These are phyloP conservation scores for Penicillium sp. DNA, from an alignment of 2,329 filamentous ascomycete species.

Conservation along the genomic window DNA sequence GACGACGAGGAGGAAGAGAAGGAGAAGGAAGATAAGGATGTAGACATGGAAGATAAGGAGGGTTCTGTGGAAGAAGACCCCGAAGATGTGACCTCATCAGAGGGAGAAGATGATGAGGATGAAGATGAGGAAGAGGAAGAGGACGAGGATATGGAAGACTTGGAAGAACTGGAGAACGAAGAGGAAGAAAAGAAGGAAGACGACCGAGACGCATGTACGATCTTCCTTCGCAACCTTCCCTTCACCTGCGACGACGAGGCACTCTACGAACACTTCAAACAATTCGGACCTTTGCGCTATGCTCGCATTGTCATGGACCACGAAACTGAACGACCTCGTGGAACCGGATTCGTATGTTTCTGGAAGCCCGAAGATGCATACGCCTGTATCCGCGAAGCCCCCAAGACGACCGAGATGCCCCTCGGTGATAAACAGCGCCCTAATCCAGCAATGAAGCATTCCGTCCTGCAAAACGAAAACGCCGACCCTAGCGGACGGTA, in stretches of 20 bases:
- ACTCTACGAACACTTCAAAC: conserved; percentile 79
- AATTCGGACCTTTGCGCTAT: conserved; percentile 86
- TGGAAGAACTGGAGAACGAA: conserved; percentile 46
- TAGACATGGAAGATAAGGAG: conserved; percentile 58
- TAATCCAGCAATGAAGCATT: conserved; percentile 62
- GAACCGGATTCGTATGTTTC: conserved; percentile 95
- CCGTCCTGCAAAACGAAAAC: conserved; percentile 82
- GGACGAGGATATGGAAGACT: conserved; percentile 21
- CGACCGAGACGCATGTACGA: conserved; percentile 64
- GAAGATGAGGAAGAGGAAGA: conserved; percentile 10
- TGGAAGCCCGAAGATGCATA: conserved; percentile 72
- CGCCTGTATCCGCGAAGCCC: conserved; percentile 72
- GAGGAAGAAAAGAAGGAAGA: conserved; percentile 49
- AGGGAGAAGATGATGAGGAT: conserved; percentile 7
- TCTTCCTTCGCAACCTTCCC: conserved; percentile 93
- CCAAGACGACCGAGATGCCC: conserved; percentile 50
- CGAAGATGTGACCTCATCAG: background rate
- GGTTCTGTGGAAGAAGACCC: conserved; percentile 44
- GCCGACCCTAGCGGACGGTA: conserved; percentile 80
- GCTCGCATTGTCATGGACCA: conserved; percentile 87
- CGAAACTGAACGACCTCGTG: conserved; percentile 79
- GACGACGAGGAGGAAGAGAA: conserved; percentile 32
- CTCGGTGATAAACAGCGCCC: conserved; percentile 44
- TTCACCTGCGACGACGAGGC: conserved; percentile 82
- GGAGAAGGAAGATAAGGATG: conserved; percentile 36